These are phyloP conservation scores for Diaporthe sp. DNA, from an alignment of 2,329 filamentous ascomycete genomes.

Conservation along the genomic window DNA sequence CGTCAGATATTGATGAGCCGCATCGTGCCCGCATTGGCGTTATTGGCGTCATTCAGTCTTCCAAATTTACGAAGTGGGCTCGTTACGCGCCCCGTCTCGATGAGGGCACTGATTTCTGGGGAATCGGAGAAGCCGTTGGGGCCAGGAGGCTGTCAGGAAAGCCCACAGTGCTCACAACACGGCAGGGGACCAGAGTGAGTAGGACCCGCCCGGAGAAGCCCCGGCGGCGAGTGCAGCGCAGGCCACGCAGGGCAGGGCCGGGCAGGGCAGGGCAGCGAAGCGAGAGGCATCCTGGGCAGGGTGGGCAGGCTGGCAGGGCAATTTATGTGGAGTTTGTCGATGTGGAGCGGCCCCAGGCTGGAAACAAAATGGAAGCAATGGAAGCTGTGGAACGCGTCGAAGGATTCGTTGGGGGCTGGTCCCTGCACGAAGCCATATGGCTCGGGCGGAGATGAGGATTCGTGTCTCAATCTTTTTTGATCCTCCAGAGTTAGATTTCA, in stretches of 20 bases:
- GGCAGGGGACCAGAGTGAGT: constrained; percentile 26
- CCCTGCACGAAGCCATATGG: constrained; percentile 39
- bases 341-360: constrained; percentile 36
- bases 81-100: constrained; percentile 29
- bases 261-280: constrained; percentile 19
- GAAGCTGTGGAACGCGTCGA: constrained; percentile 41
- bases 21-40: constrained; percentile 30
- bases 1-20: constrained; percentile 37
- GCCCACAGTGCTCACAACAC: constrained; percentile 39
- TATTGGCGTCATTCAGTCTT: constrained; percentile 14
- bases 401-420: constrained; percentile 40
- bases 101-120: constrained; percentile 40
- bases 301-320: constrained; percentile 11
- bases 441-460: constrained; percentile 41
- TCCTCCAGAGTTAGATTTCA: constrained; percentile 39
- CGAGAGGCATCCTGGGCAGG: constrained; percentile 20
- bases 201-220: constrained; percentile 36
- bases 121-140: constrained; percentile 42
- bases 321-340: constrained; percentile 13
- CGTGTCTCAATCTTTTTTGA: constrained; percentile 39
- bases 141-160: constrained; percentile 36
- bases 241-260: constrained; percentile 28
- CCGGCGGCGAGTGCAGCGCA: constrained; percentile 34
- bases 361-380: constrained; percentile 42
- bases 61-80: constrained; percentile 41